phyloP scores from a whole-genome alignment of 176 grass and related monocot species.

The Saccharum officinarum region DNA sequence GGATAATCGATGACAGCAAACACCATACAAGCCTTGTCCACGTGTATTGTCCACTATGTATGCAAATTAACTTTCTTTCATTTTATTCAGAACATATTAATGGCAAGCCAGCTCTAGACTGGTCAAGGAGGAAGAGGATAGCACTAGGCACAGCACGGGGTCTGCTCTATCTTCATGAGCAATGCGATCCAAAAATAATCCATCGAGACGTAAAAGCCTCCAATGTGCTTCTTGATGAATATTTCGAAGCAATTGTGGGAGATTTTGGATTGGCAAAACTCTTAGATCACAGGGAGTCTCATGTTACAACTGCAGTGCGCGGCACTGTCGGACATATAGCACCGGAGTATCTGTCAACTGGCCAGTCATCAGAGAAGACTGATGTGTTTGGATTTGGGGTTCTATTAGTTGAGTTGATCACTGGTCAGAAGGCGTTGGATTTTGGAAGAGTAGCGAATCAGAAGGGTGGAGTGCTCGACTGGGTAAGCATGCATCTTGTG shows the following conservation, averaged over 20 bases:
- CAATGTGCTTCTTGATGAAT: constrained; percentile 94
- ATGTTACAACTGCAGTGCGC: constrained; percentile 92
- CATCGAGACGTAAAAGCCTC: constrained; percentile 98
- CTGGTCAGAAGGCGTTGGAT: constrained; percentile 92
- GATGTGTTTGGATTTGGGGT: constrained; percentile 99
- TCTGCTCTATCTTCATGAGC: constrained; percentile 87
- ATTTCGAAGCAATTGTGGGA: constrained; percentile 95
- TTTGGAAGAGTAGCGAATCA: constrained; percentile 86
- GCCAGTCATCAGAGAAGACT: constrained; percentile 95
- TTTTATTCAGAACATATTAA: constrained; percentile 61
- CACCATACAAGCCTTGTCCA: neutral
- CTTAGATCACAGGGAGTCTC: constrained; percentile 87
- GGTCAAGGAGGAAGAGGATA: constrained; percentile 89
- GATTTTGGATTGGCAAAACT: constrained; percentile 97
- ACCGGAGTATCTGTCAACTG: constrained; percentile 94
- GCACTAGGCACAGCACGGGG: constrained; percentile 89
- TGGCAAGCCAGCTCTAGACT: constrained; percentile 84
- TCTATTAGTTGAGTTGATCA: constrained; percentile 89
- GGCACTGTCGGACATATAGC: constrained; percentile 97
- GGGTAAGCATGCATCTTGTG: constrained; percentile 48
- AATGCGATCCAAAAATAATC: constrained; percentile 97
- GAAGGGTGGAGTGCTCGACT: constrained; percentile 90
- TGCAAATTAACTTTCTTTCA: constrained; percentile 5
- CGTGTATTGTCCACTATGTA: neutral
- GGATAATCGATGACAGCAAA: neutral